A percentile compares a stretch with the other conserved stretches of the same genome.
These are phyloP conservation scores for Pachysandra terminalis DNA, from an alignment of 164 flowering plant genomes.

Conservation along the genomic window DNA sequence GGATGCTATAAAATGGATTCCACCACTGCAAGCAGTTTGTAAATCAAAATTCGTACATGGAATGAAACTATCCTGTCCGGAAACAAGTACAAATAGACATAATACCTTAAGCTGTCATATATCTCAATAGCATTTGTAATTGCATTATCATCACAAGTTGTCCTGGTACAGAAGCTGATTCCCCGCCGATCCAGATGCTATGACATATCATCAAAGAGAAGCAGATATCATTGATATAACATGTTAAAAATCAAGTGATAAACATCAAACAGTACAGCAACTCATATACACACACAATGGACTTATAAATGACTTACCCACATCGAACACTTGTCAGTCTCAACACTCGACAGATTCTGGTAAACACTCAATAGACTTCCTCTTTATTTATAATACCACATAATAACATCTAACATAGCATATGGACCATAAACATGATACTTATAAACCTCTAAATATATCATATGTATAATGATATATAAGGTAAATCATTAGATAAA, in stretches of 20 bases:
- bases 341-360: no score
- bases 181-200: constrained; percentile 60
- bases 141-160: constrained; percentile 59
- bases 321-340: no score
- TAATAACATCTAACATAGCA: no score
- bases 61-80: not conserved
- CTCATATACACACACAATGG: no score
- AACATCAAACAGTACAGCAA: not conserved
- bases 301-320: no score
- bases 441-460: no score
- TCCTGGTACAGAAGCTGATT: constrained; percentile 65
- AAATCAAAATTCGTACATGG: constrained; percentile 1
- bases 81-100: not conserved
- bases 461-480: no score
- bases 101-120: constrained; percentile 52
- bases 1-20: constrained; percentile 55
- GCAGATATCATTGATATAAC: not conserved
- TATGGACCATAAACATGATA: no score
- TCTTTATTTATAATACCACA: no score
- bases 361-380: no score
- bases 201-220: constrained; percentile 6
- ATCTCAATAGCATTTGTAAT: constrained; percentile 74
- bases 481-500: no score
- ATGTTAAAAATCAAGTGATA: not conserved
- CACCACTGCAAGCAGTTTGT: constrained; percentile 41